Evolutionary conservation across 2,329 filamentous ascomycete genomes (phyloP).

Genomic region (Penicillium sp.): DNA sequence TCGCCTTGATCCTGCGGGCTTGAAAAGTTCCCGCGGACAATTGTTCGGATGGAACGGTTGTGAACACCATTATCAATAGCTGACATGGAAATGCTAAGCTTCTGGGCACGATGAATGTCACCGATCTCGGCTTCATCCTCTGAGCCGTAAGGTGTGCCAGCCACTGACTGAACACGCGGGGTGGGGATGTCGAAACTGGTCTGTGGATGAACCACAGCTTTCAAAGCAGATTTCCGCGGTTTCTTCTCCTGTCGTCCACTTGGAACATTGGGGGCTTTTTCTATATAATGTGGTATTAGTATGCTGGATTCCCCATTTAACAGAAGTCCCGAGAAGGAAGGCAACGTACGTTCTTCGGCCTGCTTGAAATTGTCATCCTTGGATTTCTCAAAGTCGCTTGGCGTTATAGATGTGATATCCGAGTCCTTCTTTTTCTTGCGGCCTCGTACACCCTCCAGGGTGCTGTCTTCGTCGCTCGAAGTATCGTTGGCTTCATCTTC

Average conservation of each 20-base stretch:
- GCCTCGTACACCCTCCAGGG: slow-evolving; percentile 27
- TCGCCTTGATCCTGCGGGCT: slow-evolving; percentile 65
- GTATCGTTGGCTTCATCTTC: slow-evolving; percentile 48
- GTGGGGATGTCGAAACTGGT: slow-evolving; percentile 66
- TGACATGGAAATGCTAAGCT: slow-evolving; percentile 70
- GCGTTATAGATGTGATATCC: slow-evolving; percentile 25
- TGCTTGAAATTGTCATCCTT: slow-evolving; percentile 50
- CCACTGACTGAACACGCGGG: slow-evolving; percentile 48
- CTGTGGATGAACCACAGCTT: slow-evolving; percentile 61
- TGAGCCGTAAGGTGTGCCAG: slow-evolving; percentile 61
- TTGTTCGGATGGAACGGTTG: slow-evolving; percentile 76
- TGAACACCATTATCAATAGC: slow-evolving; percentile 63
- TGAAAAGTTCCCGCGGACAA: slow-evolving; percentile 77
- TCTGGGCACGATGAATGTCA: slow-evolving; percentile 81
- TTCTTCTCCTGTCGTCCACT: slow-evolving; percentile 31
- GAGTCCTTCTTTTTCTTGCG: slow-evolving; percentile 23
- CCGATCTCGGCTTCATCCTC: slow-evolving; percentile 77
- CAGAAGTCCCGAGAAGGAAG: neutral
- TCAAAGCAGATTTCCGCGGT: slow-evolving; percentile 30
- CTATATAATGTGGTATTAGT: slow-evolving; percentile 7
- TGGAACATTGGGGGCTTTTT: slow-evolving; percentile 8
- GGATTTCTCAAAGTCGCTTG: slow-evolving; percentile 24
- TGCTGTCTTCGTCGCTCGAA: slow-evolving; percentile 58
- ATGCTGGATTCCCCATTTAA: neutral
- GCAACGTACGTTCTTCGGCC: slow-evolving; percentile 61